Evolutionary conservation across 2,329 filamentous ascomycete species (phyloP), one percentile per base, ranked within the genome.

Genomic region (Cladosporium halotolerans): DNA sequence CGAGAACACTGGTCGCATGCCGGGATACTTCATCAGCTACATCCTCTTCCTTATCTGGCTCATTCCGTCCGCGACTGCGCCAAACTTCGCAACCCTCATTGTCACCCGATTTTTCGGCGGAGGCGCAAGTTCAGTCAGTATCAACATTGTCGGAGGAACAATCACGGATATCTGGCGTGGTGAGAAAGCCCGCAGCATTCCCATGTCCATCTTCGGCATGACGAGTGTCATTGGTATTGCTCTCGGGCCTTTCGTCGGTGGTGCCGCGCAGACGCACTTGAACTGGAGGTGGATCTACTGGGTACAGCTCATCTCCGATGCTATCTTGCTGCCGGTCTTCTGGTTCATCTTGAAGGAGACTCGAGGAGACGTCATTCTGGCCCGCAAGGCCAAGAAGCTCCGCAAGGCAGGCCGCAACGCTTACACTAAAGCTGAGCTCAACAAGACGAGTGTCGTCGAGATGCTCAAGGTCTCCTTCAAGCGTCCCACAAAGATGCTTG

Each of bases 31-130:
- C 53, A 67, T 65, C 31, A 66, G 66, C 13, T 62, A 58, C 28
- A 62, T 58, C 62, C 66, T 56, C 60, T 69, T 59, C 45, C 68
- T 72, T 1, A 73, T 82, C 43, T 80, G 81, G 55, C 75, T 80
- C 52, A 77, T 82, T 45, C 76, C 77, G 0, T 75, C 79, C 10
- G 79, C 76, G 2, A 73, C 79, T 1, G 77, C 79, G 0, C 69
- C 73, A 34, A 80, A 82, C 57, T 50, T 81, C 0, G 58, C 77
- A 33, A 81, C 79, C 0, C 74, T 82, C 54, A 69, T 82, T 61
- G 55, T 82, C 9, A 76, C 70, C 49, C 74, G 80, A 0, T 82
- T 82, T 58, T 67, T 83, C 4, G 70, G 72, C 1, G 80, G 79
- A 2, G 55, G 76, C 4, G 80, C 79, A 58, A 79, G 75, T 4